A percentile compares a stretch with the other conserved stretches of the same genome.
These are phyloP conservation scores for Leccinellum albellum DNA, from an alignment of 768 basidiomycete genomes.

Conservation along the genomic window DNA sequence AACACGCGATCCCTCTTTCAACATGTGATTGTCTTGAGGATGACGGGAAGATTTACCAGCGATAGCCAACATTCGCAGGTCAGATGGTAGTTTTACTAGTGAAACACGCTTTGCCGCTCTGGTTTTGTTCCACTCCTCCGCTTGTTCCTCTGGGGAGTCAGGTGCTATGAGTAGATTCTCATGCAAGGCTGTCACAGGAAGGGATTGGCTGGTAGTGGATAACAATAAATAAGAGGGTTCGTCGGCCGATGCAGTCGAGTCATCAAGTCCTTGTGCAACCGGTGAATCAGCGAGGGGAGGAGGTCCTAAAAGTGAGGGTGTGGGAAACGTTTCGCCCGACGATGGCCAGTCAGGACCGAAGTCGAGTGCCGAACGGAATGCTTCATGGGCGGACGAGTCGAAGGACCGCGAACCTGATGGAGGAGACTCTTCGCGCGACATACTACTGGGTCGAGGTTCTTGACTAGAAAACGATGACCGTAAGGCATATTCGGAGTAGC, in stretches of 20 bases:
- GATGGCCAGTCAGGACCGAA: slow-evolving; percentile 48
- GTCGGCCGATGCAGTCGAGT: slow-evolving; percentile 31
- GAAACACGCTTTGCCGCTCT: slow-evolving; percentile 83
- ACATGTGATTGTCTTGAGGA: background rate
- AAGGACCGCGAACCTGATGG: slow-evolving; percentile 25
- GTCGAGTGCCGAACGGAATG: slow-evolving; percentile 68
- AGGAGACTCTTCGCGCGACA: slow-evolving; percentile 11
- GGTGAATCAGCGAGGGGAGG: slow-evolving; percentile 37
- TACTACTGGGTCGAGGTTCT: slow-evolving; percentile 16
- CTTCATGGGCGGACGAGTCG: slow-evolving; percentile 50
- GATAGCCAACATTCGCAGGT: slow-evolving; percentile 32
- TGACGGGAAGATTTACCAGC: slow-evolving; percentile 14
- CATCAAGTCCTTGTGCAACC: slow-evolving; percentile 25
- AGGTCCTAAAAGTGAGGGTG: slow-evolving; percentile 31
- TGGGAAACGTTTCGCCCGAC: slow-evolving; percentile 36
- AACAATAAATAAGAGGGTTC: slow-evolving; percentile 22
- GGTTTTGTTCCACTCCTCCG: slow-evolving; percentile 88
- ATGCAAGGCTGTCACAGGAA: slow-evolving; percentile 30
- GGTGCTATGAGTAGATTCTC: slow-evolving; percentile 45
- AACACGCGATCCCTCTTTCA: slow-evolving; percentile 10
- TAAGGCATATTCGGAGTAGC: slow-evolving; percentile 27
- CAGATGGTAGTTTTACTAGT: slow-evolving; percentile 67
- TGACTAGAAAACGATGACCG: slow-evolving; percentile 37
- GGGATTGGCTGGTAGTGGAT: slow-evolving; percentile 16
- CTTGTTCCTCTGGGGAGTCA: slow-evolving; percentile 59